These are phyloP conservation scores for Passalora sequoiae DNA, from an alignment of 2,329 filamentous ascomycete genomes.

Conservation along the genomic window DNA sequence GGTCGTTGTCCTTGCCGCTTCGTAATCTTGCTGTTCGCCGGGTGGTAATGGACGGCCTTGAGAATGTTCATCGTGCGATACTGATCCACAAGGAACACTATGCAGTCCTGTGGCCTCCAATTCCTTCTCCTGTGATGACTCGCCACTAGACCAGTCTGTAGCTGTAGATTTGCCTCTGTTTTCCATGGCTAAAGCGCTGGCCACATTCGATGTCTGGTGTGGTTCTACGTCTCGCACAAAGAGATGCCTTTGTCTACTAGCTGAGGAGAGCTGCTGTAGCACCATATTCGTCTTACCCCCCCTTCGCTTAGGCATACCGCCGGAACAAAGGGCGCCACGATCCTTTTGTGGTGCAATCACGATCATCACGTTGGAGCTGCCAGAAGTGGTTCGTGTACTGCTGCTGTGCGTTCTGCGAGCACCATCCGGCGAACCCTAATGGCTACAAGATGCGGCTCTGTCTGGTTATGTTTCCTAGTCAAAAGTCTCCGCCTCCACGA, in stretches of 20 bases:
- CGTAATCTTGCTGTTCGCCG: neutral
- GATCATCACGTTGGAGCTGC: too few relatives aligned
- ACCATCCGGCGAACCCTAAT: neutral
- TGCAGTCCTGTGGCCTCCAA: neutral
- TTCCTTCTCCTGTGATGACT: neutral
- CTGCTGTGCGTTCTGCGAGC: neutral
- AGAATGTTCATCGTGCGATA: neutral
- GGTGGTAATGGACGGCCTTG: neutral
- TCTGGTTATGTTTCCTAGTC: neutral
- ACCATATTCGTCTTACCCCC: neutral
- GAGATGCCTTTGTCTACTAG: neutral
- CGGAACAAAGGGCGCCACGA: conserved; percentile 1
- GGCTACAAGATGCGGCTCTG: conserved; percentile 1
- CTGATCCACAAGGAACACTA: neutral
- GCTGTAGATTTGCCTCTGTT: neutral
- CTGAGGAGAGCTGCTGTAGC: neutral
- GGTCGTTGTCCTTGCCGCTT: neutral
- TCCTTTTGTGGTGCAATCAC: neutral
- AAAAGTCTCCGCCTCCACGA: neutral
- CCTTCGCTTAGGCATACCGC: neutral
- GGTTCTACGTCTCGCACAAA: too few relatives aligned
- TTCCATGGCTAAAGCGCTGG: too few relatives aligned
- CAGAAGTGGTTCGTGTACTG: neutral
- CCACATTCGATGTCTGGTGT: too few relatives aligned
- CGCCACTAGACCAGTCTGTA: neutral